Percentiles rank a stretch among this genome's conserved stretches.
Evolutionary conservation across 495 filamentous ascomycete genomes (phyloP).

Genomic region (Xylaria palmicola): DNA sequence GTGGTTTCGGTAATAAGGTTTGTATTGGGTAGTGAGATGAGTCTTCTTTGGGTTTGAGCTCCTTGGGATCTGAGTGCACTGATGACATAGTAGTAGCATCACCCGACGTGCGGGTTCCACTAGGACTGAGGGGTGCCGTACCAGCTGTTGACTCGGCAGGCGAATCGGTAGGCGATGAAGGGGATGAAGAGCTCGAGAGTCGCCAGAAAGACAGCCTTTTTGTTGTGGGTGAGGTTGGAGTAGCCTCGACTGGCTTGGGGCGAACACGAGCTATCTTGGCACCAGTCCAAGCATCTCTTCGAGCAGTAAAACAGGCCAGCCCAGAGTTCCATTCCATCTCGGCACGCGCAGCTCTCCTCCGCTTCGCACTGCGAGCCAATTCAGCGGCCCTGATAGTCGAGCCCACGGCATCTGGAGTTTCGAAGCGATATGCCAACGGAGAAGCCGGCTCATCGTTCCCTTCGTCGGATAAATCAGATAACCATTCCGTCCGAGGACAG

Average conservation of each 20-base stretch:
- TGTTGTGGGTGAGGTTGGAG: conserved; percentile 33
- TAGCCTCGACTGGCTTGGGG: conserved; percentile 32
- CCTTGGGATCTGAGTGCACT: conserved; percentile 24
- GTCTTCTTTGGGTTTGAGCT: conserved; percentile 21
- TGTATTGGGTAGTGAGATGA: conserved; percentile 37
- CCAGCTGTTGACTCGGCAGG: conserved; percentile 5
- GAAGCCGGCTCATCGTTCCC: conserved; percentile 28
- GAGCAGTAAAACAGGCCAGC: conserved; percentile 67
- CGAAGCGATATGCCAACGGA: conserved; percentile 59
- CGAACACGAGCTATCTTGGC: conserved; percentile 53
- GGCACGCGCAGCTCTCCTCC: conserved; percentile 62
- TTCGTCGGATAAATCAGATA: conserved; percentile 46
- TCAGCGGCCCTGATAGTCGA: conserved; percentile 38
- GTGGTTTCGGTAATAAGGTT: conserved; percentile 58
- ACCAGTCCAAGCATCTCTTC: conserved; percentile 86
- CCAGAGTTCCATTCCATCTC: conserved; percentile 86
- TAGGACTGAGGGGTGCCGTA: conserved; percentile 24
- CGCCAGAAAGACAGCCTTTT: conserved; percentile 34
- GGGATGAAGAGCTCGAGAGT: conserved; percentile 24
- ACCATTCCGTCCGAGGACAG: conserved; percentile 45
- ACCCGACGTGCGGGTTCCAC: conserved; percentile 27
- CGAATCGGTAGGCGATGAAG: conserved; percentile 26
- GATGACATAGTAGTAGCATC: conserved; percentile 27
- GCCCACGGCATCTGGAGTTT: conserved; percentile 61
- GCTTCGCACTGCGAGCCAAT: conserved; percentile 53